phyloP scores from a whole-genome alignment of 176 grass and related monocot species.

The Triticum monococcum region DNA sequence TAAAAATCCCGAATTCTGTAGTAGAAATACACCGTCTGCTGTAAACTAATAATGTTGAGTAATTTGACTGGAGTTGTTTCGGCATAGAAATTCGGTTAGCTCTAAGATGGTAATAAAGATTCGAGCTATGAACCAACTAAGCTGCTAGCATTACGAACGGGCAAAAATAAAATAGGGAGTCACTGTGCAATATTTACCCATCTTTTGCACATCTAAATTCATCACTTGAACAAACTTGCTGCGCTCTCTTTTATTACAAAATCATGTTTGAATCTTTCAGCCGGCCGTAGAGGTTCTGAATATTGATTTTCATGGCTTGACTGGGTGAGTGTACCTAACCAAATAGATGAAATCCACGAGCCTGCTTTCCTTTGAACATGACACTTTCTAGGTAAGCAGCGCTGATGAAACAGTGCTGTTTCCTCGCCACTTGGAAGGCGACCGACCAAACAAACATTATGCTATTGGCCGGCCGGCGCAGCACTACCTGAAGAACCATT shows the following conservation, averaged over 20 bases:
- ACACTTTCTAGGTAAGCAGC: background rate
- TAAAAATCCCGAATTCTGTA: conserved; percentile 2
- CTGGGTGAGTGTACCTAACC: background rate
- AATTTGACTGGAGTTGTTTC: background rate
- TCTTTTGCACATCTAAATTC: background rate
- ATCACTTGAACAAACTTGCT: background rate
- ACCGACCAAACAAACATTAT: background rate
- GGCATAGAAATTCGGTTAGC: background rate
- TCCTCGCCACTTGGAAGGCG: conserved; percentile 27
- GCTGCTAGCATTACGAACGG: background rate
- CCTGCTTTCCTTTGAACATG: background rate
- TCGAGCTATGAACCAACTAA: background rate
- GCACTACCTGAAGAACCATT: background rate
- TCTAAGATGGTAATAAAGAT: background rate
- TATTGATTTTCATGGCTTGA: background rate
- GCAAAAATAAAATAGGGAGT: background rate
- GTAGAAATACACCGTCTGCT: background rate
- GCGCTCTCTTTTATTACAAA: background rate
- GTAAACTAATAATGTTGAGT: background rate
- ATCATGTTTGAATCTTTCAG: background rate
- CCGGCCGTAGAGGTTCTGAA: background rate
- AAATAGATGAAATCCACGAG: background rate
- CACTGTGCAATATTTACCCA: background rate
- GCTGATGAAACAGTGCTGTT: background rate
- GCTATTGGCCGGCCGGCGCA: conserved; percentile 2